Evolutionary conservation across 2,329 filamentous ascomycete genomes (phyloP).

Genomic region (Xylariaceae sp.): DNA sequence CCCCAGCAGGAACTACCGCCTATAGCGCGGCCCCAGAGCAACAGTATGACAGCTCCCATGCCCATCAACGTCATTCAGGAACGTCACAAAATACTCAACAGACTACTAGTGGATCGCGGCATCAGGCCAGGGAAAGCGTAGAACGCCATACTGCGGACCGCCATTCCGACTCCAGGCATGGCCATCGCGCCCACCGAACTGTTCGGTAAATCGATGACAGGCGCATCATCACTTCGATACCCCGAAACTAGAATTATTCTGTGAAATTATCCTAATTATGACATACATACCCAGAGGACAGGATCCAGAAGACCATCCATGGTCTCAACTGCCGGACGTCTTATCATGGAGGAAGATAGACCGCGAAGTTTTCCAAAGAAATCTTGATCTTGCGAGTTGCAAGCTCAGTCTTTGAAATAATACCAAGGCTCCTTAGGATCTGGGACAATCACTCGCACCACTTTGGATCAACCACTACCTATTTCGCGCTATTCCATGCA

Average conservation of each 20-base stretch:
- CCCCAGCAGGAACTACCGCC: slow-evolving; percentile 45
- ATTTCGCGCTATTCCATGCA: slow-evolving; percentile 25
- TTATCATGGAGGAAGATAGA: slow-evolving; percentile 29
- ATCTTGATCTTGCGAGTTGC: slow-evolving; percentile 30
- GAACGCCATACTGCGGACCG: slow-evolving; percentile 29
- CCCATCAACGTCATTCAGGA: slow-evolving; percentile 28
- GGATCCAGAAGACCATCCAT: slow-evolving; percentile 24
- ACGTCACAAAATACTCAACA: slow-evolving; percentile 29
- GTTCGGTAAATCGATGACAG: slow-evolving; percentile 26
- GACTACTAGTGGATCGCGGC: slow-evolving; percentile 29
- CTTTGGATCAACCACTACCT: slow-evolving; percentile 9
- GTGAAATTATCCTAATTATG: slow-evolving; percentile 25
- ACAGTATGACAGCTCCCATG: slow-evolving; percentile 49
- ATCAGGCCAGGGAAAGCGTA: slow-evolving; percentile 29
- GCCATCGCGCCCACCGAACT: slow-evolving; percentile 26
- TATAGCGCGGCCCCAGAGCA: slow-evolving; percentile 42
- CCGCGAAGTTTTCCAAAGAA: slow-evolving; percentile 29
- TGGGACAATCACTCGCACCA: slow-evolving; percentile 19
- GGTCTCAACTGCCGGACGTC: slow-evolving; percentile 22
- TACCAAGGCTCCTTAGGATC: slow-evolving; percentile 24
- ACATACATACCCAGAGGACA: slow-evolving; percentile 24
- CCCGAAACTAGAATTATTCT: slow-evolving; percentile 16
- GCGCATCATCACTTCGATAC: slow-evolving; percentile 5
- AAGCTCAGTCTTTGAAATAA: slow-evolving; percentile 31
- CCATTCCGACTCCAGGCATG: slow-evolving; percentile 28